Conservation (phyloP, 2,329 filamentous ascomycete species). For the Rhinocladiella similis region DNA sequence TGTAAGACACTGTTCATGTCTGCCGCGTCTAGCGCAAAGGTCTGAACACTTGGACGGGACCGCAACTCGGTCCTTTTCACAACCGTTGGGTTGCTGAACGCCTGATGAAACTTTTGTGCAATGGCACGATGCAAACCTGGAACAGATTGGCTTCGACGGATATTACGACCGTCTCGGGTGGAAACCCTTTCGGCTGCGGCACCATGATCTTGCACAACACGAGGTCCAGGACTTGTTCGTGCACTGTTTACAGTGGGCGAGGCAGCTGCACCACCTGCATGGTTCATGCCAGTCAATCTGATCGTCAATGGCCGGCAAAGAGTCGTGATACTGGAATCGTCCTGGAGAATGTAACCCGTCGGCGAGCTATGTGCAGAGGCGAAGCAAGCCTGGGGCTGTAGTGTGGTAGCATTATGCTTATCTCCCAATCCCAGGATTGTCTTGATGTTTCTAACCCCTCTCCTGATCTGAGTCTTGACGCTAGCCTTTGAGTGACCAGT, state of each 20-base stretch:
- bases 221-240: background rate
- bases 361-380: background rate
- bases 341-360: slow-evolving; percentile 11
- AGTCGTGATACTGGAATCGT: slow-evolving; percentile 16
- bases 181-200: background rate
- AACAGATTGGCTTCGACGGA: slow-evolving; percentile 17
- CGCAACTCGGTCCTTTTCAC: slow-evolving; percentile 21
- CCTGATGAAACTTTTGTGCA: slow-evolving; percentile 19
- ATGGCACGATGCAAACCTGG: slow-evolving; percentile 20
- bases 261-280: background rate
- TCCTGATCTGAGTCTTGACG: slow-evolving; percentile 22
- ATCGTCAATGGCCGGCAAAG: slow-evolving; percentile 18
- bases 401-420: slow-evolving; percentile 4
- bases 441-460: slow-evolving; percentile 21
- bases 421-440: slow-evolving; percentile 16
- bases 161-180: background rate
- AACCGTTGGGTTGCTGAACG: slow-evolving; percentile 26
- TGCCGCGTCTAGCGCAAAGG: slow-evolving; percentile 14
- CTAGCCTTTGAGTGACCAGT: slow-evolving; percentile 19
- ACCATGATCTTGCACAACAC: background rate
- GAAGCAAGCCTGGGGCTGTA: slow-evolving; percentile 13
- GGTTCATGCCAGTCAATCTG: slow-evolving; percentile 15
- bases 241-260: slow-evolving; percentile 4
- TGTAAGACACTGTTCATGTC: background rate
- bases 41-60: slow-evolving; percentile 27